Evolutionary conservation across 1,284 basidiomycete species (phyloP).

Genomic region (Waitea zeae): DNA sequence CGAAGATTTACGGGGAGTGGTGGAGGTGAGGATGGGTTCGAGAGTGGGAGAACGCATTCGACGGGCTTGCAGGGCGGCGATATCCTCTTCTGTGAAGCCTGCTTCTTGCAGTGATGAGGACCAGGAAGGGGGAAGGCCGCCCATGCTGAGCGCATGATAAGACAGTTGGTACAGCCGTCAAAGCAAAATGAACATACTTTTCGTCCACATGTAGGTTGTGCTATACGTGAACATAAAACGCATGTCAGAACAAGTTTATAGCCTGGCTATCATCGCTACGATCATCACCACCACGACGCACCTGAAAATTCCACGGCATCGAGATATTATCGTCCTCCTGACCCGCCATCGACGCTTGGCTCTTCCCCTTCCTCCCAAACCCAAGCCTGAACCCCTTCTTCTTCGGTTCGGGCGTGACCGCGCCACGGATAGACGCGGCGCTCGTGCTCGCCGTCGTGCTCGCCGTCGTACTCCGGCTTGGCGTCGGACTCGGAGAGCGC

Average conservation of each 20-base stretch:
- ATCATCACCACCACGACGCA: constrained; percentile 14
- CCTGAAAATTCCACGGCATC: constrained; percentile 59
- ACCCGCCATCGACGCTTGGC: too few species aligned
- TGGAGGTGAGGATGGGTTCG: constrained; percentile 13
- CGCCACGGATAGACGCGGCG: too few species aligned
- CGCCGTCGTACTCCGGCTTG: constrained; percentile 13
- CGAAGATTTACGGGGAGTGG: too few species aligned
- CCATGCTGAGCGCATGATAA: constrained; percentile 21
- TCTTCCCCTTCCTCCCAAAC: too few species aligned
- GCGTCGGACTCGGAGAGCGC: constrained; percentile 17
- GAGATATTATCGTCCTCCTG: constrained; percentile 39
- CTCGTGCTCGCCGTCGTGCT: constrained; percentile 13
- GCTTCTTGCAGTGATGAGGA: constrained; percentile 34
- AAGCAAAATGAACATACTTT: constrained; percentile 35
- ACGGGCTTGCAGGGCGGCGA: constrained; percentile 39
- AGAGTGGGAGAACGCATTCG: constrained; percentile 23
- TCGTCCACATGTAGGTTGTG: constrained; percentile 71
- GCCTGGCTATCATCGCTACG: not conserved
- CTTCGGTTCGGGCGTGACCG: too few species aligned
- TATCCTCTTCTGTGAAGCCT: constrained; percentile 52
- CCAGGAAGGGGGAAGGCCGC: constrained; percentile 62
- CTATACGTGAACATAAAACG: constrained; percentile 16
- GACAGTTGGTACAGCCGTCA: constrained; percentile 3
- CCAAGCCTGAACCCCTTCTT: too few species aligned
- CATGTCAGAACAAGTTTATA: constrained; percentile 3